These are phyloP conservation scores for Amanita fuliginea DNA, from an alignment of 768 basidiomycete species.

Conservation along the genomic window DNA sequence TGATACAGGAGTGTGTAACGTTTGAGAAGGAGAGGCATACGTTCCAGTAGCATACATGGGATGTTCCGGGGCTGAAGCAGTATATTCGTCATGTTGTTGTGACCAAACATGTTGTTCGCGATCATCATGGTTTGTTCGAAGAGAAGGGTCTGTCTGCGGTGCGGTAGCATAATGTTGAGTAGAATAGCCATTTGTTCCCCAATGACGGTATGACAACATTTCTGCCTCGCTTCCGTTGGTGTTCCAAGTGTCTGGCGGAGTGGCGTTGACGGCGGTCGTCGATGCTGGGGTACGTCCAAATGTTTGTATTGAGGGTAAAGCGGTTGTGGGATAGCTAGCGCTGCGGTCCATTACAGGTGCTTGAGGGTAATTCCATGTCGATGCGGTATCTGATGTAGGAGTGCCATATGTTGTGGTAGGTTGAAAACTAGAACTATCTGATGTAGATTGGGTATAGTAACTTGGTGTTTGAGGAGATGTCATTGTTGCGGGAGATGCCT, in stretches of 20 bases:
- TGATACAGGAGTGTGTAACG: background rate
- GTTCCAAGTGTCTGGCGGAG: conserved; percentile 20
- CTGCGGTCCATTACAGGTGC: conserved; percentile 31
- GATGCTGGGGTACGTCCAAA: conserved; percentile 28
- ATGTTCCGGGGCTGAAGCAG: conserved; percentile 12
- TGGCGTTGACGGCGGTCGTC: background rate
- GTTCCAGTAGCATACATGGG: conserved; percentile 17
- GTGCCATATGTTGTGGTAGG: conserved; percentile 29
- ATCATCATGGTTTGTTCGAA: conserved; percentile 25
- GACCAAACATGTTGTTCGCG: conserved; percentile 25
- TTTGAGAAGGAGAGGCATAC: conserved; percentile 7
- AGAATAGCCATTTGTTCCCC: conserved; percentile 30
- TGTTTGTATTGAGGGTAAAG: conserved; percentile 43
- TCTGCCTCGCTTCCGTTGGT: conserved; percentile 17
- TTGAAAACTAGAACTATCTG: conserved; percentile 31
- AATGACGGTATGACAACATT: conserved; percentile 36
- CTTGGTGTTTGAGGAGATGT: conserved; percentile 14
- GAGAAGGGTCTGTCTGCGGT: conserved; percentile 28
- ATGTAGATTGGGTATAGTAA: conserved; percentile 14
- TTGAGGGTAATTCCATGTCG: conserved; percentile 46
- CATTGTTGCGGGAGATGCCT: conserved; percentile 26
- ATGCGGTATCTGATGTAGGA: conserved; percentile 30
- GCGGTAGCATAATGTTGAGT: conserved; percentile 18
- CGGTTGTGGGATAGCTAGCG: conserved; percentile 35
- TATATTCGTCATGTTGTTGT: conserved; percentile 10